phyloP scores from a whole-genome alignment of 208 protist genomes.

The Acanthamoeba healyi region DNA sequence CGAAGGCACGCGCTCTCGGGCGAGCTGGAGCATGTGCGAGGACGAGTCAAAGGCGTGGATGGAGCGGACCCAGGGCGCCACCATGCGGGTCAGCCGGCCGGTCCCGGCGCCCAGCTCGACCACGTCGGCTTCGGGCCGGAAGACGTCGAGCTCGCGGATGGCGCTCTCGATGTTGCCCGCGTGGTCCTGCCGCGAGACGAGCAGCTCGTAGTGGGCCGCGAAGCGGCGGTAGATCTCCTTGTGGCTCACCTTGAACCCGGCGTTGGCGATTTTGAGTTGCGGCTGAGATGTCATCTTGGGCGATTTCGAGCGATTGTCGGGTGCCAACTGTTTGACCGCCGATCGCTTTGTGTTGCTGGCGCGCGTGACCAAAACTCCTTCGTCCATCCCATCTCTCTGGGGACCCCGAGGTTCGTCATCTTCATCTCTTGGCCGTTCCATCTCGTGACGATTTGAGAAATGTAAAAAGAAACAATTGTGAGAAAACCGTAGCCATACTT shows the following conservation, averaged over 20 bases:
- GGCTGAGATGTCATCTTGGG: too few species aligned
- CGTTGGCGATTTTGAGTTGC: too few species aligned
- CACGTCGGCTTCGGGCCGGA: background rate
- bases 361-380: too few species aligned
- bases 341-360: too few species aligned
- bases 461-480: too few species aligned
- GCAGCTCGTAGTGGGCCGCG: conserved; percentile 1
- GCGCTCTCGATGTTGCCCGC: background rate
- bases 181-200: conserved; percentile 23
- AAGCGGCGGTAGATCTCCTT: conserved; percentile 32
- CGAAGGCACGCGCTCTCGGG: background rate
- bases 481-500: too few species aligned
- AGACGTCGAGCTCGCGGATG: background rate
- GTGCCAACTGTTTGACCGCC: too few species aligned
- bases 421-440: too few species aligned
- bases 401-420: too few species aligned
- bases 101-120: conserved; percentile 44
- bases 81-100: conserved; percentile 33
- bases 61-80: conserved; percentile 17
- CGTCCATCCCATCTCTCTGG: too few species aligned
- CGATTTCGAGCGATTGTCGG: too few species aligned
- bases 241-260: conserved; percentile 44
- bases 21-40: background rate
- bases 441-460: too few species aligned
- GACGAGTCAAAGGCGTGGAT: conserved; percentile 1